These are phyloP conservation scores for Ottelia alismoides DNA, from an alignment of 106 monocot species.

Conservation along the genomic window DNA sequence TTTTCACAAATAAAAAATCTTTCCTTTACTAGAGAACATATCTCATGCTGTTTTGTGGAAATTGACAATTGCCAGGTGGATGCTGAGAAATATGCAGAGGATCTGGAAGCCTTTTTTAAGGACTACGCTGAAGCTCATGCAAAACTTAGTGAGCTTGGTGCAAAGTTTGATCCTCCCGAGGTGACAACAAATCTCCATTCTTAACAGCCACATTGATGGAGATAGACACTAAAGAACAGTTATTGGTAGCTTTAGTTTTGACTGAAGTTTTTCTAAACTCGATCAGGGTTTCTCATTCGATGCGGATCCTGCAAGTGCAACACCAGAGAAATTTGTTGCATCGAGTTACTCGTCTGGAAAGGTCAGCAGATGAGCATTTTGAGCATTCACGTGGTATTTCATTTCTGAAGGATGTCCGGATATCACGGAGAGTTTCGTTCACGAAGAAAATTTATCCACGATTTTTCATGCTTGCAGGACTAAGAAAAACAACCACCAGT, in stretches of 20 bases:
- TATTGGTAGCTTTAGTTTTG: background rate
- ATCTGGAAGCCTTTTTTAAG: slow-evolving; percentile 78
- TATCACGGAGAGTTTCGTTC: background rate
- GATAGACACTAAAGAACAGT: background rate
- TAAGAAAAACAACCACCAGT: slow-evolving; percentile 31
- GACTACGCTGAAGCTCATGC: slow-evolving; percentile 99
- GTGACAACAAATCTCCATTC: no score
- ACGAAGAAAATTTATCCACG: slow-evolving; percentile 26
- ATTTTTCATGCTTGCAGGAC: slow-evolving; percentile 68
- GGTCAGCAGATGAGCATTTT: no score
- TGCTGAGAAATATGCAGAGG: slow-evolving; percentile 93
- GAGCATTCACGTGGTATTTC: no score
- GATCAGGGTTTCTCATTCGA: slow-evolving; percentile 51
- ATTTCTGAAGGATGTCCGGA: background rate
- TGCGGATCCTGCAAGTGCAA: slow-evolving; percentile 22
- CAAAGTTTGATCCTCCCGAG: slow-evolving; percentile 90
- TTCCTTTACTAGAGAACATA: no score
- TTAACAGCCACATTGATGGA: no score
- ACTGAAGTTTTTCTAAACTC: no score
- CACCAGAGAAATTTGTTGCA: slow-evolving; percentile 54
- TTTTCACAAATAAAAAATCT: no score
- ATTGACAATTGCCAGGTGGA: slow-evolving; percentile 42
- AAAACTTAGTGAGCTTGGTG: slow-evolving; percentile 83
- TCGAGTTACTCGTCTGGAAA: slow-evolving; percentile 59
- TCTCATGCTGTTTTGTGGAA: no score